A percentile compares a stretch with the other conserved stretches of the same genome.
Evolutionary conservation across 176 grass and related monocot species (phyloP).

Genomic region (Melocanna baccifera): DNA sequence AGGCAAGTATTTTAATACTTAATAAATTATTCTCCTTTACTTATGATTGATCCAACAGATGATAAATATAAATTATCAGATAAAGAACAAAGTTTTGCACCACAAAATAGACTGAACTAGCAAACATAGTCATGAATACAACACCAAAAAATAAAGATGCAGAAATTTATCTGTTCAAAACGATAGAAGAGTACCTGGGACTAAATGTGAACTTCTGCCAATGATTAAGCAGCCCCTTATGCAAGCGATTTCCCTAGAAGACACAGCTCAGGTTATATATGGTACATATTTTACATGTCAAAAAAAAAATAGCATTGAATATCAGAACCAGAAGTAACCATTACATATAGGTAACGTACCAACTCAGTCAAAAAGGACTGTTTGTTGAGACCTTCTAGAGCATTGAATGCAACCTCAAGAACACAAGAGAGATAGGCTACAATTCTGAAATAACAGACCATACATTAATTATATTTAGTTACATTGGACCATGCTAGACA

Average conservation of each 20-base stretch:
- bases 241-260: constrained; percentile 91
- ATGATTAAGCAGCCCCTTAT: constrained; percentile 89
- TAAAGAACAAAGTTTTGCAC: neutral
- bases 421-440: constrained; percentile 97
- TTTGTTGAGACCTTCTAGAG: constrained; percentile 97
- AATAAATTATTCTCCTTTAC: neutral
- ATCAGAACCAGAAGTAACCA: neutral
- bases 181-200: constrained; percentile 64
- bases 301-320: constrained; percentile 18
- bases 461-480: constrained; percentile 43
- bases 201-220: constrained; percentile 98
- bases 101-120: neutral
- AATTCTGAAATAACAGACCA: constrained; percentile 67
- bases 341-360: constrained; percentile 52
- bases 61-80: neutral
- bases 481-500: constrained; percentile 23
- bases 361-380: constrained; percentile 99
- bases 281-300: constrained; percentile 5
- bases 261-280: constrained; percentile 26
- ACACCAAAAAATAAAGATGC: neutral
- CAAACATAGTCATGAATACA: constrained; percentile 4
- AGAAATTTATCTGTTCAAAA: neutral
- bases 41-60: neutral
- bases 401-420: constrained; percentile 93
- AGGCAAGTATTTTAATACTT: neutral